Base-by-base conservation (phyloP, 139 green algal genomes). In the Micromonas commoda region DNA sequence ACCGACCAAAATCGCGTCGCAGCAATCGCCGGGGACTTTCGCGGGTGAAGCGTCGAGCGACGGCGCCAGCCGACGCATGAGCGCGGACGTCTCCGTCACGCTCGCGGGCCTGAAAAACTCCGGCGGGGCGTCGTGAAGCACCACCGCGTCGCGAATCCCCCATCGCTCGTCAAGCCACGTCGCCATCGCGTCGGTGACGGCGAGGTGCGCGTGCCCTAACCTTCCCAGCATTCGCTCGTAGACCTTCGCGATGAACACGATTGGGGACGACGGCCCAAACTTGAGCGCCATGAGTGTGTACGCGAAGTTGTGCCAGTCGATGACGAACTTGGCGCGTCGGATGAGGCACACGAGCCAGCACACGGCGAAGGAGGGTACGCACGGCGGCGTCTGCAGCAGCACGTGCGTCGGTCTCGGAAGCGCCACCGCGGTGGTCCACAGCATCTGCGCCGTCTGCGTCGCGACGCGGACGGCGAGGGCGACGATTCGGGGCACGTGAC, bases 241-340 rank as follows among this genome's bases (percentile, higher is more conserved):
- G 28, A 32, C 65, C 51, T 84, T 74, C 0, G 91, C 88, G 0
- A 91, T 35, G 0, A 70, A 35, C 21, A 89, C 83, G 76, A 96
- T 61, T 0, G 65, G 45, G 77, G 91, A 83, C 0, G 71, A 33
- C 16, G 28, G n/a, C 2, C 87, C 83, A 75, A 92, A 83, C 65
- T 79, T 84, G 19, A 97, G 75, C 9, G 76, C 88, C 79, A 97
- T 90, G 21, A 99, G 88, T 9, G 93, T 93, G 85, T 94, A 93
- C 0, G 86, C 93, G 68, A 93, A 92, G 80, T 98, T 98, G 85
- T 98, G 94, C 94, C 95, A 99, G 86, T 99, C 95, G 32, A 96
- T 87, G 2, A 97, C 81, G 26, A 96, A 84, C 45, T 74, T 28
- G 0, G 89, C 87, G 0, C 83, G 19, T 65, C 92, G 88, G 38